A percentile compares a stretch with the other conserved stretches of the same genome.
These are phyloP conservation scores for Eucalyptus regnans DNA, from an alignment of 345 rosid species.

Conservation along the genomic window DNA sequence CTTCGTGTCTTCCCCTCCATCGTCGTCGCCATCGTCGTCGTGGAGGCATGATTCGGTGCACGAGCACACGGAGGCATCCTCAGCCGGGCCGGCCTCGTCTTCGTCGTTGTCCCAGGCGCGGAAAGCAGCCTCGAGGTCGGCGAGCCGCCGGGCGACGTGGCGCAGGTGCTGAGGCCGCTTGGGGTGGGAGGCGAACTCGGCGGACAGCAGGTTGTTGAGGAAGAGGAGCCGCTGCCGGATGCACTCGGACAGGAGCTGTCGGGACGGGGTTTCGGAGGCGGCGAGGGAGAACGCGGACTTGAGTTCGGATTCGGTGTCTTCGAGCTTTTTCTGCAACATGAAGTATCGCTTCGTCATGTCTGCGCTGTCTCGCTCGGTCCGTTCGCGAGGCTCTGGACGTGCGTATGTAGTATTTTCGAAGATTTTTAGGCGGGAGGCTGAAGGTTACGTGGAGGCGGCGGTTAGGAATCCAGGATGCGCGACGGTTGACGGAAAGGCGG, in stretches of 20 bases:
- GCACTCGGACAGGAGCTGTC: slow-evolving; percentile 2
- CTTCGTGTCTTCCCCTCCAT: neutral
- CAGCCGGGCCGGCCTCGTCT: neutral
- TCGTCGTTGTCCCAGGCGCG: slow-evolving; percentile 1
- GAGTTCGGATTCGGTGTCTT: slow-evolving; percentile 20
- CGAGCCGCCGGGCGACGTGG: slow-evolving; percentile 3
- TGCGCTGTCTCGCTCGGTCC: neutral
- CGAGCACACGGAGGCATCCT: slow-evolving; percentile 3
- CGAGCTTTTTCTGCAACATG: slow-evolving; percentile 26
- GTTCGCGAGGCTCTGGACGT: neutral
- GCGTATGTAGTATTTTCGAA: neutral
- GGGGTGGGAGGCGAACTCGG: slow-evolving; percentile 25
- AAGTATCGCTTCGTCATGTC: slow-evolving; percentile 15
- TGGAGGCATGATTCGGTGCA: slow-evolving; percentile 6
- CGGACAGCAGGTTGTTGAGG: slow-evolving; percentile 18
- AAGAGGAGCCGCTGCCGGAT: slow-evolving; percentile 23
- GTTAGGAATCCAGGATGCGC: neutral
- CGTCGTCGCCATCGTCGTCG: neutral
- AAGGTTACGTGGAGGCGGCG: neutral
- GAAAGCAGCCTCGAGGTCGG: slow-evolving; percentile 10
- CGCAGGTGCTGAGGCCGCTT: slow-evolving; percentile 10
- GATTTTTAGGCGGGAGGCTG: neutral
- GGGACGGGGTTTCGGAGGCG: neutral
- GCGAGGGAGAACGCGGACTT: slow-evolving; percentile 1
- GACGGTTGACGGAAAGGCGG: neutral